Evolutionary conservation across 345 rosid genomes (phyloP), one percentile per base, ranked within the genome.

Genomic region (Adansonia digitata): DNA sequence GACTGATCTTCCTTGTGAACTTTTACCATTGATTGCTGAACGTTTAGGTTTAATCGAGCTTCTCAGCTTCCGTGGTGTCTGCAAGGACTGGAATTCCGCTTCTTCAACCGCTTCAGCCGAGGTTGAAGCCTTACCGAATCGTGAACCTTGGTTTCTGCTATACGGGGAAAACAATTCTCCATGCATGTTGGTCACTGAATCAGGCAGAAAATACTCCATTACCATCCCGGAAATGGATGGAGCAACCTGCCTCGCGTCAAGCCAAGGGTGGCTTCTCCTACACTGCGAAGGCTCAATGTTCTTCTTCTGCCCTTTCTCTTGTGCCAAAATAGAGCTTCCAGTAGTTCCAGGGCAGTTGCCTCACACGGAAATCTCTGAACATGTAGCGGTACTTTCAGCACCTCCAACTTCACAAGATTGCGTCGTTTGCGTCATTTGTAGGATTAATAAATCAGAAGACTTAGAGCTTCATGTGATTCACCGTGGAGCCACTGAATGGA

Each of bases 221-320:
- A 65, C 67, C 9, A 64, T 79, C 56, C 81, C 74, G 1, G 79
- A 70, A 45, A 11, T 74, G 31, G 53, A 57, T 29, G 85, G 77
- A 27, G 78, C 82, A 37, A 74, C 81, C 3, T 82, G 81, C 80
- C 60, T 82, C 14, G 82, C 79, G n/a, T 82, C 85, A 45, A 70
- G 45, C 18, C 43, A 65, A 0, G 81, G 85, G 0, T 77, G 85
- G 82, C 78, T 82, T 40, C 81, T 82, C 37, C 13, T 79, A 0
- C 9, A 27, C 51, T 6, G 17, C 2, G 59, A 73, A 73, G 73
- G 27, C 45, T 51, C 68, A 4, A 6, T 79, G 35, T 82, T 39
- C 74, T 77, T 82, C 81, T 82, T 82, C 51, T 82, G 78, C 73
- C 85, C 82, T 20, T 79, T 79, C 29, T 82, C 82, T 0, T 63